Base-by-base conservation (phyloP, 2,329 filamentous ascomycete genomes). In the Bertia moriformis region DNA sequence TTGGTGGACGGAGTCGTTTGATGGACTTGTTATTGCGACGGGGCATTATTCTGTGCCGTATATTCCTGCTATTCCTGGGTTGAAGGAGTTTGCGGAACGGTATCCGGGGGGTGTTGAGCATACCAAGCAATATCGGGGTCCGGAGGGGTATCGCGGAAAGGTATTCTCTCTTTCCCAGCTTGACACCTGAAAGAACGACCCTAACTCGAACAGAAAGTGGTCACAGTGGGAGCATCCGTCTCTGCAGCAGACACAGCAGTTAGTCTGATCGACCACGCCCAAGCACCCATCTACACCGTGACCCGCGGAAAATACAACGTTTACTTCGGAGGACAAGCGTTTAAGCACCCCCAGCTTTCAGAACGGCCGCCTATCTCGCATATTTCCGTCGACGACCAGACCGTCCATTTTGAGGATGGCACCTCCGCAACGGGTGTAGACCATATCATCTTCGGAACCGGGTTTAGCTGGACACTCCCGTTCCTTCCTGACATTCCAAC, bases 361-460 rank as follows among this genome's bases (percentile, higher is more conserved):
- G 47, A 60, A 17, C 57, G 65, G 27, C 60, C 69, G 1, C 65
- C 68, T 0, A 69, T 76, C 14, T 51, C 60, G 2, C 55, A 57
- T 5, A 51, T 75, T n/a, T n/a, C n/a, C n/a, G n/a, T n/a, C n/a
- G 52, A 51, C 2, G 57, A 56, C 0, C 53, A 63, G 17, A 68
- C 63, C 1, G 67, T 78, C 0, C 59, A 71, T 41, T 71, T 81
- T 37, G 58, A 63, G 22, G 71, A 80, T 44, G 73, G 73, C 2
- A 65, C 58, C 1, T 58, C 50, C 1, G 59, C 75, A 4, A 44
- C 59, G 0, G 58, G 68, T 14, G 68, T 82, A 13, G 77, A 83
- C 50, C 51, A 70, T 46, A 62, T 83, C 43, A 69, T 83, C 44
- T 77, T 82, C 42, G 76, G 74, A 17, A 83, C 78, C 0, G 78